Evolutionary conservation across 2,329 filamentous ascomycete species (phyloP).

Genomic region (Colletotrichum sp.): DNA sequence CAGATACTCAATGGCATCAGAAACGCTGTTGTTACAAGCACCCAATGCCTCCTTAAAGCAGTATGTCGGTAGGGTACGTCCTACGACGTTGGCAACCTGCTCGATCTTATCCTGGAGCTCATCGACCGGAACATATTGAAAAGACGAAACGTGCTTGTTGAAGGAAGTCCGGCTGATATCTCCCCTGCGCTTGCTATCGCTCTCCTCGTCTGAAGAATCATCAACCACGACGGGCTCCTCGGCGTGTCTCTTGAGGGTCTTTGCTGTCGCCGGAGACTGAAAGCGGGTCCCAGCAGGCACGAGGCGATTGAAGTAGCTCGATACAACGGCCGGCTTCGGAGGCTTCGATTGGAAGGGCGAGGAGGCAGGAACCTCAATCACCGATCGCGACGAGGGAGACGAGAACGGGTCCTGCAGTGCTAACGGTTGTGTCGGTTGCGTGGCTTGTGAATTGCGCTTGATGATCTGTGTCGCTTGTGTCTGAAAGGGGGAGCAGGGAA

Average conservation of each 20-base stretch:
- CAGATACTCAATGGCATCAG: conserved; percentile 39
- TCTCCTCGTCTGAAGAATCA: conserved; percentile 54
- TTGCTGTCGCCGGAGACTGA: conserved; percentile 48
- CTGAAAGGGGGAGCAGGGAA: conserved; percentile 46
- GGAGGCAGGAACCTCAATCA: conserved; percentile 85
- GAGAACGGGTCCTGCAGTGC: conserved; percentile 31
- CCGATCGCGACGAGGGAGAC: conserved; percentile 47
- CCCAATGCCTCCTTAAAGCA: conserved; percentile 37
- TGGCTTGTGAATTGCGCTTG: neutral
- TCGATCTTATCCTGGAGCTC: conserved; percentile 39
- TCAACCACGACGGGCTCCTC: conserved; percentile 50
- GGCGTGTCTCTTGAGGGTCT: conserved; percentile 38
- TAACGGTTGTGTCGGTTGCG: conserved; percentile 30
- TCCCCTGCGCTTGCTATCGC: conserved; percentile 54
- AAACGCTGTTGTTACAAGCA: conserved; percentile 35
- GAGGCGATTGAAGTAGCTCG: conserved; percentile 57
- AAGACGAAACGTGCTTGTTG: conserved; percentile 42
- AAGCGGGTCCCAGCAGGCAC: conserved; percentile 79
- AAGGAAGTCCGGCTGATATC: conserved; percentile 68
- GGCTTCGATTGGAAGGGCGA: conserved; percentile 66
- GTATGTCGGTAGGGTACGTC: conserved; percentile 31
- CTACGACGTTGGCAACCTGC: conserved; percentile 41
- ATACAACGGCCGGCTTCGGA: conserved; percentile 10
- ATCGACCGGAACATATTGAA: conserved; percentile 53
- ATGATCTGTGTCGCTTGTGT: conserved; percentile 54